Percentiles rank a stretch among this genome's conserved stretches.
Conservation (phyloP, 192 early-diverging fungal genomes). For the Dispira simplex region DNA sequence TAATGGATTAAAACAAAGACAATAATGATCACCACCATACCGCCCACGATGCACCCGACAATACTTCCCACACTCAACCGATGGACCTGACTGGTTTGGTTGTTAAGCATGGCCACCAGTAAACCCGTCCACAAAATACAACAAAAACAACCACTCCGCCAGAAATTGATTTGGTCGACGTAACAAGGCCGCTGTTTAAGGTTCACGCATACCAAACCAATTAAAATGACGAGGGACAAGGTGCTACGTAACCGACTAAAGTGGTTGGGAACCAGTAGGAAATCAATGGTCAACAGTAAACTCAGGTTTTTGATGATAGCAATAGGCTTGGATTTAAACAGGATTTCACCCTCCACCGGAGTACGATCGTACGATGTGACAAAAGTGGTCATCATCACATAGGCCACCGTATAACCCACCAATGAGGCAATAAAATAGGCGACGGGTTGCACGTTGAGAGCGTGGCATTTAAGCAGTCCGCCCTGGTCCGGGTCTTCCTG, state of each 20-base stretch:
- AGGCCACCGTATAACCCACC: conserved; percentile 42
- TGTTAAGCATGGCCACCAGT: conserved; percentile 47
- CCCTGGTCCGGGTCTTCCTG: conserved; percentile 16
- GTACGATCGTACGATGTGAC: conserved; percentile 54
- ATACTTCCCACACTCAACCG: conserved; percentile 23
- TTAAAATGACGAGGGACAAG: conserved; percentile 45
- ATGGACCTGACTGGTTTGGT: conserved; percentile 21
- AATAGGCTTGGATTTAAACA: conserved; percentile 52
- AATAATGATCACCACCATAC: conserved; percentile 36
- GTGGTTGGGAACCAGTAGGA: conserved; percentile 39
- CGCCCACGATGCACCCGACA: conserved; percentile 30
- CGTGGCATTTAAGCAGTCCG: conserved; percentile 27
- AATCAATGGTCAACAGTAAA: conserved; percentile 49
- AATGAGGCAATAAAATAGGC: conserved; percentile 42
- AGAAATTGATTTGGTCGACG: conserved; percentile 58
- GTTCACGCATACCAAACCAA: conserved; percentile 58
- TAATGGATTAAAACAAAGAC: conserved; percentile 29
- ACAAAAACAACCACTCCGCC: conserved; percentile 44
- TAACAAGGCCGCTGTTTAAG: conserved; percentile 56
- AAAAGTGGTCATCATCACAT: conserved; percentile 48
- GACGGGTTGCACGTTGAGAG: conserved; percentile 30
- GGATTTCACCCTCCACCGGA: conserved; percentile 50
- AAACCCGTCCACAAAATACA: conserved; percentile 53
- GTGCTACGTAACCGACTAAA: conserved; percentile 44
- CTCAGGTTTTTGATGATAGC: conserved; percentile 60